A percentile compares a stretch with the other conserved stretches of the same genome.
These are phyloP conservation scores for Rhodotorula sp. DNA, from an alignment of 1,284 basidiomycete species.

Conservation along the genomic window DNA sequence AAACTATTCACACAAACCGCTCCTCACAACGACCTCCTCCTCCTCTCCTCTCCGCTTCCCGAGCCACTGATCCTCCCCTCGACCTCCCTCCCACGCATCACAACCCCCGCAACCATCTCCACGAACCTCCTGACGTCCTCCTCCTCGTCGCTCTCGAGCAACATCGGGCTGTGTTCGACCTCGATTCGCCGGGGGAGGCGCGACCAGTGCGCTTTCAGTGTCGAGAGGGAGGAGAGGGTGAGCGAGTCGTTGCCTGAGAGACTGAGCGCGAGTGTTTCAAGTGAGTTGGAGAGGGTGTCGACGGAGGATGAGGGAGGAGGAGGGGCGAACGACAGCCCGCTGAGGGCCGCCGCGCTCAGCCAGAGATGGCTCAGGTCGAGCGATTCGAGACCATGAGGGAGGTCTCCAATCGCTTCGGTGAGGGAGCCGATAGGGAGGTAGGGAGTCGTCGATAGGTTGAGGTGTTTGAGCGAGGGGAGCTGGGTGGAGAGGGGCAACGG, in stretches of 20 bases:
- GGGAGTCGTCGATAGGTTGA: constrained; percentile 2
- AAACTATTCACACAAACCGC: neutral
- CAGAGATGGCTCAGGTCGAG: constrained; percentile 20
- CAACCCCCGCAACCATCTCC: constrained; percentile 15
- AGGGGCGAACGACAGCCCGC: neutral
- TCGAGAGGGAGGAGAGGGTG: neutral
- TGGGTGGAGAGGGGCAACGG: neutral
- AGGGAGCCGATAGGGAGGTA: neutral
- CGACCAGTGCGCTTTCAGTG: constrained; percentile 2
- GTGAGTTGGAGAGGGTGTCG: too few relatives aligned
- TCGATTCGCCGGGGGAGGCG: neutral
- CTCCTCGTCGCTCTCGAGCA: constrained; percentile 26
- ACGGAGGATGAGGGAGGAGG: too few relatives aligned
- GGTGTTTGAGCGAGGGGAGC: neutral
- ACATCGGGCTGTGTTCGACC: constrained; percentile 5
- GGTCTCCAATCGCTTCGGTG: neutral
- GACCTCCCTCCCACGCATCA: neutral
- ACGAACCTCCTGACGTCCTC: constrained; percentile 22
- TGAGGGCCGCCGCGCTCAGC: neutral
- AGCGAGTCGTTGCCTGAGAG: constrained; percentile 16
- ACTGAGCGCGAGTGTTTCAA: neutral
- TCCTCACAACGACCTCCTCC: neutral
- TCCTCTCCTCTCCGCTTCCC: neutral
- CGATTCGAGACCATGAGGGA: neutral
- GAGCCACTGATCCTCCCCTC: neutral